Base-by-base conservation (phyloP, 257 asterid species). In the Capsicum rhomboideum region DNA sequence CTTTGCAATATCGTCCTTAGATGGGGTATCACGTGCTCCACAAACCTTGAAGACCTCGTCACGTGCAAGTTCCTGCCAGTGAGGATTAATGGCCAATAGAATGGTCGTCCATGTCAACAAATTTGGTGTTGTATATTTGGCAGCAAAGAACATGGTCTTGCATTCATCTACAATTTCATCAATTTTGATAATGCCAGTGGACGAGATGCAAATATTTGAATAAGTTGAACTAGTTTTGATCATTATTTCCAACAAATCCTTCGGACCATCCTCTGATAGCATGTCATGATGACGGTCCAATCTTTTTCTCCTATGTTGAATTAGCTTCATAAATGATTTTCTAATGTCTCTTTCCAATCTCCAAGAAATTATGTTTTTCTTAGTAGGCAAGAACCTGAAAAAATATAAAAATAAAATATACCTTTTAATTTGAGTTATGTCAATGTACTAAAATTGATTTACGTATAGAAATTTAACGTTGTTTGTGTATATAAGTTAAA, bases 41-140 rank as follows among this genome's bases (percentile, higher is more conserved):
- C 98, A 96, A 64, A 94, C 93, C 75, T 92, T 87, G 44, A 93
- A 85, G 82, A 93, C 98, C 89, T 96, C 99, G 90, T 94, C 98
- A 90, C 99, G 99, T 93, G 98, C 99, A 93, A 91, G 94, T 56
- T 93, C 94, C 88, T 96, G 99, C 99, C 99, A 96, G 21, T 87
- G 90, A 71, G 98, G 97, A 86, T 96, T 94, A 98, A 96, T 96
- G 90, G 98, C 97, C 20, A 96, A 87, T 44, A 96, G 89, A 61
- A 94, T 88, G 67, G 96, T 90, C 63, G 98, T 94, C 99, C 99
- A 96, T 66, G 98, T 93, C 79, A 96, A 91, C 92, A 96, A 84
- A 52, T 91, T 96, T 11, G 98, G 82, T 40, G 98, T 94, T 6
- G 99, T 94, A 84, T 94, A 96, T 54, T 91, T 92, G 10, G 98